Percentiles rank a stretch among this genome's conserved stretches.
Conservation (phyloP, 208 protist genomes). For the Zelonia costaricensis region DNA sequence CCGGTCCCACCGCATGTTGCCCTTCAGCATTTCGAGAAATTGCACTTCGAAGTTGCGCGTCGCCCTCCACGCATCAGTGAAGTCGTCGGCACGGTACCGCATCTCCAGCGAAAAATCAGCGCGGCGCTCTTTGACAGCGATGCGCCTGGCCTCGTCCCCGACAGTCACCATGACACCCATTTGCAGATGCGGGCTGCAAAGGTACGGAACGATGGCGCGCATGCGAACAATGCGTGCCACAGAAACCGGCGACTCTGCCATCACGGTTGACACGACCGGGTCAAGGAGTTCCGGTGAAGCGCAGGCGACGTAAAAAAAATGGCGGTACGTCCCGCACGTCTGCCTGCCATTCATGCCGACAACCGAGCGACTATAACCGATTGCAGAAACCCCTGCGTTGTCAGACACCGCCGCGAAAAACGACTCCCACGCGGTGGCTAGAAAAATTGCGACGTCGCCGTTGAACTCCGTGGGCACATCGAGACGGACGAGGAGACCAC, state of each 20-base stretch:
- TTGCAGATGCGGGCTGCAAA: slow-evolving; percentile 50
- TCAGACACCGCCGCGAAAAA: slow-evolving; percentile 52
- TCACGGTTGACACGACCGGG: slow-evolving; percentile 3
- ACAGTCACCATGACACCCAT: slow-evolving; percentile 65
- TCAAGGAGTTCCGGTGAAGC: slow-evolving; percentile 14
- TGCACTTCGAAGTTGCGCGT: slow-evolving; percentile 34
- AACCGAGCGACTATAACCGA: slow-evolving; percentile 62
- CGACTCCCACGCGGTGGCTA: slow-evolving; percentile 56
- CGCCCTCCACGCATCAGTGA: slow-evolving; percentile 35
- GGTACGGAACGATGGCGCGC: slow-evolving; percentile 60
- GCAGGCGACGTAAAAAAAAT: slow-evolving; percentile 77
- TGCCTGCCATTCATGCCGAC: slow-evolving; percentile 23
- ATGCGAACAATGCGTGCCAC: slow-evolving; percentile 40
- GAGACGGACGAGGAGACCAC: slow-evolving; percentile 58
- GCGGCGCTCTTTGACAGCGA: slow-evolving; percentile 27
- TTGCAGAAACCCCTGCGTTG: slow-evolving; percentile 37
- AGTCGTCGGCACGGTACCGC: slow-evolving; percentile 40
- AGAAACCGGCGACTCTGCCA: slow-evolving; percentile 17
- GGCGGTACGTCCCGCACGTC: slow-evolving; percentile 44
- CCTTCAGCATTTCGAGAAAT: slow-evolving; percentile 39
- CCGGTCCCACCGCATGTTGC: slow-evolving; percentile 45
- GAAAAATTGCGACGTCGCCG: slow-evolving; percentile 36
- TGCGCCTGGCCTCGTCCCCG: slow-evolving; percentile 55
- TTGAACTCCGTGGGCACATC: slow-evolving; percentile 52
- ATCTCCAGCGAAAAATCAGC: slow-evolving; percentile 42